Base-by-base conservation (phyloP, 2,329 filamentous ascomycete genomes). In the Fusarium temperatum region DNA sequence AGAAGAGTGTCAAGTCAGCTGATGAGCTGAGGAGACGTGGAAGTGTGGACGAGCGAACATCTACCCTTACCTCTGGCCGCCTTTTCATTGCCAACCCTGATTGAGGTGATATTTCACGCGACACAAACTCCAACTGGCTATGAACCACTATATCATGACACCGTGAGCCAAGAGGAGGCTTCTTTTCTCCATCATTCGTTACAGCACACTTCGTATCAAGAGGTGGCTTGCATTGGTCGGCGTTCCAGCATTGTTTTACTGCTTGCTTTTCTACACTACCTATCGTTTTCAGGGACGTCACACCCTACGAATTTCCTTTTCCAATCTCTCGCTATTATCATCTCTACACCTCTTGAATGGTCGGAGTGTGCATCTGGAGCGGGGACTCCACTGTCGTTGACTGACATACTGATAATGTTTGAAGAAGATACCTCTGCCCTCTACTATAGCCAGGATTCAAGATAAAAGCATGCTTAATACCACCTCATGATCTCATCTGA, bases 51-150 rank as follows among this genome's bases (percentile, higher is more conserved):
- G 94, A 96, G 82, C 87, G 93, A 78, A 93, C 92, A 10, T 92
- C 90, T 83, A 95, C 93, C 3, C 91, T 96, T 81, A 90, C 89
- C 26, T 88, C 89, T 35, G 91, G 91, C 55, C 89, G 94, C 71
- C 87, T 97, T 66, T 96, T 93, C 82, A 95, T 97, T 79, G 94
- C 94, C 77, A 97, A 97, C 82, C 94, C 94, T 24, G 94, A 96
- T 82, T 89, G 83, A 69, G 32, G 51, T 30, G 32, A 56, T 66
- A 6, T 51, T 57, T 57, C n/a, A 58, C 32, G 60, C 50, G 18
- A 44, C 26, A 58, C 56, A 51, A 44, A 51, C 58, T 50, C 39
- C 65, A 55, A 44, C 41, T 60, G 62, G 56, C 58, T 55, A 67
- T 41, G 28, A 63, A 63, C 53, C 45, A 63, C 66, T 55, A 61